Evolutionary conservation across 306 rosid genomes (phyloP), one percentile per base, ranked within the genome.

Genomic region (Crataegus laevigata): DNA sequence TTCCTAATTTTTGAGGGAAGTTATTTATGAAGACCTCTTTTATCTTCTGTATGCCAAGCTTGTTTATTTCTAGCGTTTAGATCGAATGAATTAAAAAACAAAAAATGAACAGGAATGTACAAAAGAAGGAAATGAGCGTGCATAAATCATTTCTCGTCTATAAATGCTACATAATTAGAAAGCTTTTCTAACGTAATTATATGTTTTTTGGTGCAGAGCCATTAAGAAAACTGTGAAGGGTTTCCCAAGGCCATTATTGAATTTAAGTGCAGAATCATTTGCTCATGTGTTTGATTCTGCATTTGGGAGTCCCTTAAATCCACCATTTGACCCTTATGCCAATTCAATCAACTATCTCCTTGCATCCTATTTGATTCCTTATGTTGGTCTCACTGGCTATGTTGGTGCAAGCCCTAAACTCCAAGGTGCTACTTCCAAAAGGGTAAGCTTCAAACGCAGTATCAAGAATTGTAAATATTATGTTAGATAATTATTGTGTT

Each of bases 301-400:
- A 9, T 59, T 91, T 68, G 98, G 88, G 9, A 40, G 24, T 47
- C 75, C 32, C 8, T 30, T 91, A 12, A 13, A 0, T 4, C 98
- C 98, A 15, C 89, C 93, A 24, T 94, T 94, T 38, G 88, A 94
- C 61, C 91, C 91, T 17, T 94, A 90, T 68, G 89, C 88, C 30
- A 86, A 77, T 66, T 40, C 45, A 0, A 75, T 91, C 34, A 91
- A 94, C 77, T 94, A 60, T 75, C 77, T 94, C 55, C 85, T 94
- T 57, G 97, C 97, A 25, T 85, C 93, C 66, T 91, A 90, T 14
- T 21, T 90, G 2, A 29, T 91, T 66, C 97, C 97, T 74, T 91
- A 94, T 75, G 90, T 91, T 83, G 97, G 97, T 15, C 98, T 94
- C 71, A 89, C 98, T 10, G 94, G 91, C 26, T 91, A 94, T 73